Conservation (phyloP, 352 stramenopile species). For the Thraustochytrium sp. region DNA sequence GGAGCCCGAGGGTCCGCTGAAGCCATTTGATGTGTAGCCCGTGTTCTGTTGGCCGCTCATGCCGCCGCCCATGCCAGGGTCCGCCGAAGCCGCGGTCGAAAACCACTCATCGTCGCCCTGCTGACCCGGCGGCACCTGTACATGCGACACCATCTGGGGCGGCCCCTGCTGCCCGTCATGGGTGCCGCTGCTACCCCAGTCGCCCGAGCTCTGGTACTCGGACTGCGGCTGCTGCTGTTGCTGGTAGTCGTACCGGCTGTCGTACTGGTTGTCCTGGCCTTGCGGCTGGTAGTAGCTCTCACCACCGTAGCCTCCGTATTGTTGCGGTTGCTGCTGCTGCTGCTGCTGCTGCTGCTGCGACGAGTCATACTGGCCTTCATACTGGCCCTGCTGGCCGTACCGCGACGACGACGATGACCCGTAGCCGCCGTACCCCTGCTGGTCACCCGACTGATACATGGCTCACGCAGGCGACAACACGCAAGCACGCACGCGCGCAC, state of each 20-base stretch:
- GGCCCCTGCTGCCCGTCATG: not conserved
- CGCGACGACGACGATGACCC: too few relatives aligned
- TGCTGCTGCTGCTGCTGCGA: constrained; percentile 1
- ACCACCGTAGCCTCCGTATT: not conserved
- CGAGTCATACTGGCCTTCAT: not conserved
- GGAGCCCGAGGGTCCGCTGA: not conserved
- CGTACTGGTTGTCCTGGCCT: not conserved
- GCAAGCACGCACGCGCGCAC: not conserved
- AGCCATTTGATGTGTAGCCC: not conserved
- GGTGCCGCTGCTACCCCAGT: not conserved
- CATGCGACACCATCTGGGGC: not conserved
- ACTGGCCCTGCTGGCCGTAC: not conserved
- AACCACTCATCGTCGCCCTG: constrained; percentile 26
- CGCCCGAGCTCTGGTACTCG: not conserved
- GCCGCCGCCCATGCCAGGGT: not conserved
- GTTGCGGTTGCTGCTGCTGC: not conserved
- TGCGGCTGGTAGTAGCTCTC: not conserved
- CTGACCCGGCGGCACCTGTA: not conserved
- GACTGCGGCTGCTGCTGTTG: not conserved
- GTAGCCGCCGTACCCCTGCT: not conserved
- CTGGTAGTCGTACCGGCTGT: not conserved
- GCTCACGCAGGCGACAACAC: not conserved
- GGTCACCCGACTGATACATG: not conserved
- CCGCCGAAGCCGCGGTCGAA: not conserved
- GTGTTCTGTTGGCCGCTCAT: not conserved